A percentile compares a stretch with the other conserved stretches of the same genome.
Conservation (phyloP, 1,139 yeast genomes). For the Suhomyces kunorum region DNA sequence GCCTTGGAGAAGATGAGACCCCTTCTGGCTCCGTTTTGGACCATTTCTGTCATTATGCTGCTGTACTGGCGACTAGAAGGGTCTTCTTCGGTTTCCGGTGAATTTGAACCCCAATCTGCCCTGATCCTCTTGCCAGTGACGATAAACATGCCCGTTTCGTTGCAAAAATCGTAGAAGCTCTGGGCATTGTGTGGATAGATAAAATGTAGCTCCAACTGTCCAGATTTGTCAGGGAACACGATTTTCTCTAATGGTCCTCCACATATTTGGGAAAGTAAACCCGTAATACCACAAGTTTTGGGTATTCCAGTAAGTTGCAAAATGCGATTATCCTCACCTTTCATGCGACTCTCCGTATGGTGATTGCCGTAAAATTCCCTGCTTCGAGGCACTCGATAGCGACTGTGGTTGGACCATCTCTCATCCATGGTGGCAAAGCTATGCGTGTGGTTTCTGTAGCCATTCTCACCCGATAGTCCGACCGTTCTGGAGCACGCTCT, state of each 20-base stretch:
- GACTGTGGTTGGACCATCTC: neutral
- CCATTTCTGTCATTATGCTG: slow-evolving; percentile 30
- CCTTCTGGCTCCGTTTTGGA: slow-evolving; percentile 36
- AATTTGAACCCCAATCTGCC: slow-evolving; percentile 43
- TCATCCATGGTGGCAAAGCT: neutral
- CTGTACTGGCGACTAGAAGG: slow-evolving; percentile 5
- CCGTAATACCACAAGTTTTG: slow-evolving; percentile 39
- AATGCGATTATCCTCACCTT: neutral
- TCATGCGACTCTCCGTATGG: neutral
- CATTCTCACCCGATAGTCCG: neutral
- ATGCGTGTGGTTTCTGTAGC: neutral
- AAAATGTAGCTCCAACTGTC: slow-evolving; percentile 52
- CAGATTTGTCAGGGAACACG: slow-evolving; percentile 14
- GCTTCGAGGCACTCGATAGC: neutral
- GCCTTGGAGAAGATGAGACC: slow-evolving; percentile 34
- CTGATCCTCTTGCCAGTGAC: slow-evolving; percentile 57
- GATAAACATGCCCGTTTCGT: slow-evolving; percentile 54
- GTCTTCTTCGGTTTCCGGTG: neutral
- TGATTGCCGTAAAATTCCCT: neutral
- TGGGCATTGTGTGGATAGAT: slow-evolving; percentile 55
- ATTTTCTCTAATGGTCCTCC: slow-evolving; percentile 78
- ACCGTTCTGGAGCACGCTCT: slow-evolving; percentile 3
- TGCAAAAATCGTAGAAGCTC: slow-evolving; percentile 55
- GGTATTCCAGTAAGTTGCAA: slow-evolving; percentile 15
- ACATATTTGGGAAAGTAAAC: slow-evolving; percentile 57